These are phyloP conservation scores for Pezicula radicicola DNA, from an alignment of 2,329 filamentous ascomycete genomes.

Conservation along the genomic window DNA sequence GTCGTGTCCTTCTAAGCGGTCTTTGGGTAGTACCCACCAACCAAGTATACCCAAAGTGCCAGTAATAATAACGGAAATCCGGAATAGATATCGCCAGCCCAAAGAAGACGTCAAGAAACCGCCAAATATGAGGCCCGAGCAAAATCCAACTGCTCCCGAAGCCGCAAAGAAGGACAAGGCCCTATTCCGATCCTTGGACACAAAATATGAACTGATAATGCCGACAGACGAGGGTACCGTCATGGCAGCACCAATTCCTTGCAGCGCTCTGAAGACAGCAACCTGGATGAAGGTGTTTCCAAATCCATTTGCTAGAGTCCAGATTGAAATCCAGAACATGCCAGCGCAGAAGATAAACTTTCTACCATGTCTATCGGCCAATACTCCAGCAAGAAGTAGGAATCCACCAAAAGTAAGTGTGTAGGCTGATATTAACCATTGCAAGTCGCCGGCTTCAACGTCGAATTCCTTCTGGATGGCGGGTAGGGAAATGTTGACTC, in stretches of 20 bases:
- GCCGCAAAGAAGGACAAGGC: slow-evolving; percentile 37
- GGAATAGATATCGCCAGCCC: slow-evolving; percentile 37
- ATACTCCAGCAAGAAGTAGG: slow-evolving; percentile 28
- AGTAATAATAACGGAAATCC: slow-evolving; percentile 31
- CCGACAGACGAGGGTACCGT: slow-evolving; percentile 43
- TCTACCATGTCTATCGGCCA: slow-evolving; percentile 34
- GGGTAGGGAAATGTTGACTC: slow-evolving; percentile 36
- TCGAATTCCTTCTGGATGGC: slow-evolving; percentile 36
- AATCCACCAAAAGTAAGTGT: slow-evolving; percentile 37
- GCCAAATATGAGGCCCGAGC: slow-evolving; percentile 35
- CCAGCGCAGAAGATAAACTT: slow-evolving; percentile 36
- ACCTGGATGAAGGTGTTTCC: slow-evolving; percentile 39
- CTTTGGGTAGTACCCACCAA: slow-evolving; percentile 34
- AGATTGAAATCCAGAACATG: slow-evolving; percentile 31
- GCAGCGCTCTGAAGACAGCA: slow-evolving; percentile 40
- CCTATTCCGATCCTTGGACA: slow-evolving; percentile 33
- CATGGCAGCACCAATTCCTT: slow-evolving; percentile 43
- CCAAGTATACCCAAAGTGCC: slow-evolving; percentile 28
- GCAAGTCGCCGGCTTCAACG: slow-evolving; percentile 31
- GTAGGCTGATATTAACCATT: slow-evolving; percentile 40
- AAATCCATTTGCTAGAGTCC: slow-evolving; percentile 35
- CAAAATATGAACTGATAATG: slow-evolving; percentile 40
- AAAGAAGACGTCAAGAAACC: slow-evolving; percentile 35
- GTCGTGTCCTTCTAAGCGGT: slow-evolving; percentile 28
- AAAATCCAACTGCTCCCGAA: slow-evolving; percentile 36